Evolutionary conservation across 495 filamentous ascomycete species (phyloP).

Genomic region (Penicillium canescens): DNA sequence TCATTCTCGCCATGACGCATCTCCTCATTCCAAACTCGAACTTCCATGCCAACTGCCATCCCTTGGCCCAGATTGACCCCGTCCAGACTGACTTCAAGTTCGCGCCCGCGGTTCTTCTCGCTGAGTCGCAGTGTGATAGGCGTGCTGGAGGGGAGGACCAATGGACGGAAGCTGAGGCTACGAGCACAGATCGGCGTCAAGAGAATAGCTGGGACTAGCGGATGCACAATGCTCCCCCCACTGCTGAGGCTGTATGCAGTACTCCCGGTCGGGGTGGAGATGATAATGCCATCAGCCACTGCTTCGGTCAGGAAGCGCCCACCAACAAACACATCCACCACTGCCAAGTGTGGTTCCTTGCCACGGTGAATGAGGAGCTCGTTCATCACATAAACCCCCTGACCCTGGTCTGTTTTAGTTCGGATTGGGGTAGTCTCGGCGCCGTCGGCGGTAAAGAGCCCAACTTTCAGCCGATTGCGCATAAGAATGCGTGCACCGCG

Average conservation of each 20-base stretch:
- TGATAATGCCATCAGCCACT: slow-evolving; percentile 92
- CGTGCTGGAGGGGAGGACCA: slow-evolving; percentile 85
- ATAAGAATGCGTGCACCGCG: slow-evolving; percentile 78
- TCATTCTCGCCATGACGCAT: slow-evolving; percentile 67
- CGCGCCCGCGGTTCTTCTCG: slow-evolving; percentile 77
- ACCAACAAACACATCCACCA: slow-evolving; percentile 85
- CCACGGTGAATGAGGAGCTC: slow-evolving; percentile 93
- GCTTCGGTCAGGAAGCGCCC: slow-evolving; percentile 86
- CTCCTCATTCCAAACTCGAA: slow-evolving; percentile 80
- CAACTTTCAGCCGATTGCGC: slow-evolving; percentile 81
- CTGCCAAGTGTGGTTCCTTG: slow-evolving; percentile 81
- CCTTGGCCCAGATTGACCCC: slow-evolving; percentile 70
- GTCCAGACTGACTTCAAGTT: slow-evolving; percentile 86
- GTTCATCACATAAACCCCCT: slow-evolving; percentile 83
- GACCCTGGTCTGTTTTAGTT: slow-evolving; percentile 39
- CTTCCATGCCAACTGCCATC: slow-evolving; percentile 80
- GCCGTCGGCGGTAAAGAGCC: slow-evolving; percentile 68
- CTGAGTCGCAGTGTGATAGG: slow-evolving; percentile 80
- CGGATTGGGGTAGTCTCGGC: slow-evolving; percentile 36
- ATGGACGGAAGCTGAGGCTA: slow-evolving; percentile 84
- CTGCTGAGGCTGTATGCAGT: slow-evolving; percentile 92
- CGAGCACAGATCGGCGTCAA: slow-evolving; percentile 94
- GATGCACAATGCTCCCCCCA: slow-evolving; percentile 94
- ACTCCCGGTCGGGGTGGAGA: slow-evolving; percentile 89
- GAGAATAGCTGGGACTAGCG: slow-evolving; percentile 80